Conservation (phyloP, 2,329 filamentous ascomycete genomes). For the Fusarium sp. region DNA sequence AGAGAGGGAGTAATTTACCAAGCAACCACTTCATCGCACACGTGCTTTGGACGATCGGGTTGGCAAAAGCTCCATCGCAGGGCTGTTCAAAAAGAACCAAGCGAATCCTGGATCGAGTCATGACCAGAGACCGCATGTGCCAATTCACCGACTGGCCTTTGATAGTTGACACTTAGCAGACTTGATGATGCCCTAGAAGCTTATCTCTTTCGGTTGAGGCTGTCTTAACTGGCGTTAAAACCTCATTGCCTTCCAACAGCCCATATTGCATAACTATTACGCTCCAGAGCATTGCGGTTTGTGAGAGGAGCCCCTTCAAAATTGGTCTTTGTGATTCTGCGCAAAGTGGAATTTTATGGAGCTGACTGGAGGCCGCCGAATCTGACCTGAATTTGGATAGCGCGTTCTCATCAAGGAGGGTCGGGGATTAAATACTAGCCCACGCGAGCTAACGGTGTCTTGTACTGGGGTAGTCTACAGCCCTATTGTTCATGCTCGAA, state of each 20-base stretch:
- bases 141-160: no score
- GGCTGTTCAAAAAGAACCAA: accelerated
- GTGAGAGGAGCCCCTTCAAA: no score
- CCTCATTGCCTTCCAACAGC: neutral
- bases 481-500: neutral
- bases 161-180: no score
- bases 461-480: neutral
- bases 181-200: no score
- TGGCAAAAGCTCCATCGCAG: accelerated
- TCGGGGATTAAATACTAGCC: neutral
- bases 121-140: no score
- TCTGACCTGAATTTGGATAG: neutral
- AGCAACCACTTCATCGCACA: neutral
- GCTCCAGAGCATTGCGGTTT: accelerated
- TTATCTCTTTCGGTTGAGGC: no score
- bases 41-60: no score
- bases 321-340: no score
- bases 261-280: neutral
- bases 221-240: neutral
- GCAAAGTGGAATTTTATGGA: neutral
- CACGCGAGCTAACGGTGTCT: neutral
- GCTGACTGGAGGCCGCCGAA: neutral
- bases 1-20: accelerated
- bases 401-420: neutral
- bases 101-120: accelerated